A percentile compares a stretch with the other conserved stretches of the same genome.
Evolutionary conservation across 2,329 filamentous ascomycete genomes (phyloP).

Genomic region (Colletotrichum gigasporum): DNA sequence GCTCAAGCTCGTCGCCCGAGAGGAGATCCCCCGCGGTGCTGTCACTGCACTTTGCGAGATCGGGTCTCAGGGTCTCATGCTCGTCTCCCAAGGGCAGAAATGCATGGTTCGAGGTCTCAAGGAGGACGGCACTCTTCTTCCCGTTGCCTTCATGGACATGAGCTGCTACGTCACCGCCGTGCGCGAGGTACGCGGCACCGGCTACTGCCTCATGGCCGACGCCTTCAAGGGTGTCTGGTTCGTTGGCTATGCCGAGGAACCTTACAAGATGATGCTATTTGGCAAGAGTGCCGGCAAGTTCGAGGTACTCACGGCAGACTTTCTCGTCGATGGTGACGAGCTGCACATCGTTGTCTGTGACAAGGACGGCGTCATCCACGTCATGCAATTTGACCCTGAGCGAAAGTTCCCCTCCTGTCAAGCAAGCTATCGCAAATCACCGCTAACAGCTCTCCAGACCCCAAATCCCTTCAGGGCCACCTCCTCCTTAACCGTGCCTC

Average conservation of each 20-base stretch:
- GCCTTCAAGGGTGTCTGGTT: conserved; percentile 96
- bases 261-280: conserved; percentile 93
- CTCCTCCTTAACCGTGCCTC: conserved; percentile 86
- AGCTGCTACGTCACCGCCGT: conserved; percentile 90
- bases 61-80: conserved; percentile 86
- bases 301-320: conserved; percentile 84
- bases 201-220: conserved; percentile 88
- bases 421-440: conserved; percentile 34
- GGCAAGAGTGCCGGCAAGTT: conserved; percentile 84
- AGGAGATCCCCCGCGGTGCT: conserved; percentile 90
- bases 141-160: conserved; percentile 98
- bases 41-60: conserved; percentile 88
- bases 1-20: conserved; percentile 86
- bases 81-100: conserved; percentile 94
- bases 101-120: conserved; percentile 96
- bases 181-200: conserved; percentile 84
- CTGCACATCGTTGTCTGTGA: conserved; percentile 87
- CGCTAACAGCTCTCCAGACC: conserved; percentile 65
- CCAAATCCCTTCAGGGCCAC: conserved; percentile 90
- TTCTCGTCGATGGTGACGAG: conserved; percentile 85
- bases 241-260: conserved; percentile 94
- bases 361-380: conserved; percentile 84
- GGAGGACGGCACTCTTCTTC: conserved; percentile 90
- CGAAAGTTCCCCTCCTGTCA: conserved; percentile 63
- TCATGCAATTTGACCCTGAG: conserved; percentile 94